Base-by-base conservation (phyloP, 169 alveolate genomes). In the Amoebophrya sp. region DNA sequence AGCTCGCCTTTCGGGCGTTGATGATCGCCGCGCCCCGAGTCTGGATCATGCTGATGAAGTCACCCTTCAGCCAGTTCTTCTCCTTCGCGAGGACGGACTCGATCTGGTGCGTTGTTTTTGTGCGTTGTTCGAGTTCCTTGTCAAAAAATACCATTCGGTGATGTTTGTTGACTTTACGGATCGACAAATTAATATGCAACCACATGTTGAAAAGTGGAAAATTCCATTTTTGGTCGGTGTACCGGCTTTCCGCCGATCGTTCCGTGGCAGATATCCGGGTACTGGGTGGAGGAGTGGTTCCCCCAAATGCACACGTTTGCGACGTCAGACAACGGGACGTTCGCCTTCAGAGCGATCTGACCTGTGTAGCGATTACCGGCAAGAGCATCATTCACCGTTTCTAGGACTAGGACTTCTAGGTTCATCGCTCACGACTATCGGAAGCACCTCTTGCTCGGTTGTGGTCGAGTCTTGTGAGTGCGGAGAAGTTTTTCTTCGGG, bases 391-490 rank as follows among this genome's bases (percentile, higher is more conserved):
- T n/a, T n/a, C n/a, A n/a, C n/a, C n/a, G n/a, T n/a, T n/a, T n/a
- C n/a, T n/a, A n/a, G n/a, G n/a, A n/a, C n/a, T n/a, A n/a, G n/a
- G n/a, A n/a, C n/a, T n/a, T n/a, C n/a, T n/a, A n/a, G n/a, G n/a
- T n/a, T n/a, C n/a, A n/a, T n/a, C n/a, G n/a, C n/a, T n/a, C n/a
- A n/a, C n/a, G n/a, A n/a, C n/a, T n/a, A n/a, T n/a, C n/a, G n/a
- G n/a, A 58, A 58, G 78, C 23, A 58, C 78, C 78, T 58, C 78
- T 58, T 4, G 96, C 95, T 93, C 98, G 92, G 91, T 96, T 95
- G 88, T 95, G 96, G 90, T 96, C 98, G 88, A 96, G 92, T 92
- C 98, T 89, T 40, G 97, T 95, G 41, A 96, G 89, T 39, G 96
- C 94, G 78, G 94, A 92, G 88, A 96, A 94, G 89, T 96, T 96